Percentiles rank a stretch among this genome's conserved stretches.
These are phyloP conservation scores for Climacium dendroides DNA, from an alignment of 225 moss, liverwort and hornwort species.

Conservation along the genomic window DNA sequence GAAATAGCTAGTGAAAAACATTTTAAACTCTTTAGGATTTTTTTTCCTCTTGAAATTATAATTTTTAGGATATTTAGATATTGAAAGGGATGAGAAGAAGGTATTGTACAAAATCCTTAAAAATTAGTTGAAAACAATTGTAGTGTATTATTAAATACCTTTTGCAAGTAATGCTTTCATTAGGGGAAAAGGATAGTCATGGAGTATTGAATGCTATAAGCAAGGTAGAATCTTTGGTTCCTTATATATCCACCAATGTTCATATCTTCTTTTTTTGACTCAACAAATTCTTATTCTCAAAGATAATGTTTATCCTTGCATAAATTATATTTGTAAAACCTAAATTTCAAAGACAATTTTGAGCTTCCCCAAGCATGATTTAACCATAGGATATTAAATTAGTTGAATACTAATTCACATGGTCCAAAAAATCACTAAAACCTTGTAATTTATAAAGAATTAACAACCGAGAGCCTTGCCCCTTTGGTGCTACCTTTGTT, in stretches of 20 bases:
- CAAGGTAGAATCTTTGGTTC: background rate
- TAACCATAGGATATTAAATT: background rate
- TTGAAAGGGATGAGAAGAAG: fast-evolving
- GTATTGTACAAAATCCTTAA: background rate
- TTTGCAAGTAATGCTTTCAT: background rate
- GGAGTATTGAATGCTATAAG: background rate
- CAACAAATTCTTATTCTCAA: fast-evolving
- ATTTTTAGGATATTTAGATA: background rate
- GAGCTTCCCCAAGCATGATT: fast-evolving
- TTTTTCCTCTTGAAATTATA: background rate
- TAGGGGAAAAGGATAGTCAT: fast-evolving
- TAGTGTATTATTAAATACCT: background rate
- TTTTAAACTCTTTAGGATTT: background rate
- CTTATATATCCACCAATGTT: background rate
- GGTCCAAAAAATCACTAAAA: background rate
- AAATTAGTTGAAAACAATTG: background rate
- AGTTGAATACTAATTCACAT: background rate
- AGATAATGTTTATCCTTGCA: background rate
- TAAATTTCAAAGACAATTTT: background rate
- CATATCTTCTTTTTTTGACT: background rate
- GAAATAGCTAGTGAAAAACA: background rate
- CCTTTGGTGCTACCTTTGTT: background rate
- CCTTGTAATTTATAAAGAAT: background rate
- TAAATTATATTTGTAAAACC: background rate
- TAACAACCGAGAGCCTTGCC: background rate